A percentile compares a stretch with the other conserved stretches of the same genome.
Conservation (phyloP, 202 grass and related monocot species). For the Cymbopogon flexuosus region DNA sequence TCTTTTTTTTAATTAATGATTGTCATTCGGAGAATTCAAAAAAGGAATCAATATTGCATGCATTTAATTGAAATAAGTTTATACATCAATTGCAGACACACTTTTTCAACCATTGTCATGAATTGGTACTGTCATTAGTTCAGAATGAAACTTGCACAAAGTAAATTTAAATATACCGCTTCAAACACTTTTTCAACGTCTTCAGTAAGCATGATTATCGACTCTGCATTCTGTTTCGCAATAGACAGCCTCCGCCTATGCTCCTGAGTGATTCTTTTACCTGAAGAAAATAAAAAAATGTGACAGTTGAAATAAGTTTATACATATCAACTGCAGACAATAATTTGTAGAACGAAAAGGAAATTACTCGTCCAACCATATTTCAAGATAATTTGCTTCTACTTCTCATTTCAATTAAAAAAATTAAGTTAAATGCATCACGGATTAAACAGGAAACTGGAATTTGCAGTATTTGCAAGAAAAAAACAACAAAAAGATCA, state of each 20-base stretch:
- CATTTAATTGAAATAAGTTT: neutral
- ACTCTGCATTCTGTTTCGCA: constrained; percentile 72
- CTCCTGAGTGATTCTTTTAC: constrained; percentile 60
- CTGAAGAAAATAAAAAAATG: constrained; percentile 37
- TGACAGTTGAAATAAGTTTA: neutral
- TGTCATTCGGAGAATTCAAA: neutral
- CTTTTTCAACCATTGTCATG: neutral
- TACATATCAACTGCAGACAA: neutral
- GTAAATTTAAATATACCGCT: constrained; percentile 42
- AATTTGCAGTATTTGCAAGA: neutral
- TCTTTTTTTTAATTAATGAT: neutral
- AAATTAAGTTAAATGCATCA: neutral
- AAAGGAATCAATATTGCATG: neutral
- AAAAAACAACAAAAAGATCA: neutral
- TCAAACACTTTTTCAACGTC: constrained; percentile 52
- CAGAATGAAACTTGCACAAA: neutral
- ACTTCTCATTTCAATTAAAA: neutral
- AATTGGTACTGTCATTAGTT: constrained; percentile 3
- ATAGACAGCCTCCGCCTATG: constrained; percentile 37
- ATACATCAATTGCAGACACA: no score
- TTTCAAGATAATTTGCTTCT: neutral
- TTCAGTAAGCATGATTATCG: constrained; percentile 60
- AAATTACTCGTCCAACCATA: neutral
- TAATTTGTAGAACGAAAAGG: neutral
- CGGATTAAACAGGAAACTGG: neutral